phyloP scores from a whole-genome alignment of 192 early-diverging fungal genomes.

The Coemansia sp. region DNA sequence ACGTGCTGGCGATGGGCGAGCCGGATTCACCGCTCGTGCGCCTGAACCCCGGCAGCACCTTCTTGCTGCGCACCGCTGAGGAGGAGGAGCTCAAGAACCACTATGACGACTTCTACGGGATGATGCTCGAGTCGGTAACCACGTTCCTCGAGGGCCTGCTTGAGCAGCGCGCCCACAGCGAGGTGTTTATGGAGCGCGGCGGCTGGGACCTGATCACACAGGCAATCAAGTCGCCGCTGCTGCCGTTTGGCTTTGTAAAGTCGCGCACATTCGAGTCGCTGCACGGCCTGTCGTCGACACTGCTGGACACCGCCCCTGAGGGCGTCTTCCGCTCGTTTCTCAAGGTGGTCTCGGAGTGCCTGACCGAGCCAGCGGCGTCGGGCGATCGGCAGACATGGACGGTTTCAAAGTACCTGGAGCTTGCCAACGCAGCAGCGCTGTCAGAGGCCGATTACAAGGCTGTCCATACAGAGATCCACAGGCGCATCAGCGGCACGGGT shows the following conservation, averaged over 20 bases:
- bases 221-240: conserved; percentile 44
- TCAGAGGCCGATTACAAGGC: conserved; percentile 17
- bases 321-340: conserved; percentile 37
- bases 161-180: conserved; percentile 46
- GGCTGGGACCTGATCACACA: conserved; percentile 47
- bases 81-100: conserved; percentile 51
- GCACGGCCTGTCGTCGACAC: conserved; percentile 40
- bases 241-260: conserved; percentile 51
- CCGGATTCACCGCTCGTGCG: conserved; percentile 26
- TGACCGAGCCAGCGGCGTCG: conserved; percentile 10
- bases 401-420: conserved; percentile 22
- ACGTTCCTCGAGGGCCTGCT: conserved; percentile 51
- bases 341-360: conserved; percentile 24
- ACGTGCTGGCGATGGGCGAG: conserved; percentile 62
- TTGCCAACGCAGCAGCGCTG: conserved; percentile 29
- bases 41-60: conserved; percentile 44
- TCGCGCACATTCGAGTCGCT: conserved; percentile 50
- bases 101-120: conserved; percentile 57
- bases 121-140: conserved; percentile 54
- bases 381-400: neutral
- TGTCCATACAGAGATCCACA: conserved; percentile 27
- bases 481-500: conserved; percentile 25
- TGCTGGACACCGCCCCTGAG: conserved; percentile 48
- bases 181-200: conserved; percentile 44
- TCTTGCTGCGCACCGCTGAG: conserved; percentile 33